phyloP scores from a whole-genome alignment of 768 basidiomycete species.

The Fomitopsis serialis region DNA sequence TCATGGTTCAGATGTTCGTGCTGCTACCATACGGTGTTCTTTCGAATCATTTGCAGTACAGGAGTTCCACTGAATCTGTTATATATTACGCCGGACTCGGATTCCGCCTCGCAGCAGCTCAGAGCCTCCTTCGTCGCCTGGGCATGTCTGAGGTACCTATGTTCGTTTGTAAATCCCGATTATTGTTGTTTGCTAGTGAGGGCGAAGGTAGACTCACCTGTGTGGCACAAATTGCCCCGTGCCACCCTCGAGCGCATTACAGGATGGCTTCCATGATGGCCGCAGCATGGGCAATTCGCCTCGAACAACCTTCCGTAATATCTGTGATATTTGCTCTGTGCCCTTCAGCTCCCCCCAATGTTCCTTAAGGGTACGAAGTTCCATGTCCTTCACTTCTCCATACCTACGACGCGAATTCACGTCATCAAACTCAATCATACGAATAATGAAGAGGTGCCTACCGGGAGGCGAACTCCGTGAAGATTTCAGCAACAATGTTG shows the following conservation, averaged over 20 bases:
- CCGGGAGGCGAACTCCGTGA: slow-evolving; percentile 14
- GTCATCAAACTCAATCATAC: not conserved
- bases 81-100: too few species aligned
- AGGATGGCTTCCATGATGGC: not conserved
- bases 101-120: too few species aligned
- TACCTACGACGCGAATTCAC: not conserved
- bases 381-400: not conserved
- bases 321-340: not conserved
- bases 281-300: not conserved
- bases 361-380: not conserved
- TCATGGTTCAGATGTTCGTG: too few species aligned
- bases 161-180: too few species aligned
- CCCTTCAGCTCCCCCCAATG: not conserved
- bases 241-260: not conserved
- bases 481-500: slow-evolving; percentile 19
- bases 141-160: too few species aligned
- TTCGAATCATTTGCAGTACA: too few species aligned
- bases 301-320: not conserved
- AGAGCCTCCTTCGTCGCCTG: too few species aligned
- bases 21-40: too few species aligned
- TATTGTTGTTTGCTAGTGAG: too few species aligned
- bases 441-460: not conserved
- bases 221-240: too few species aligned
- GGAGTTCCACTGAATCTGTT: too few species aligned
- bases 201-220: too few species aligned